phyloP scores from a whole-genome alignment of 345 rosid species.

The Salix purpurea region DNA sequence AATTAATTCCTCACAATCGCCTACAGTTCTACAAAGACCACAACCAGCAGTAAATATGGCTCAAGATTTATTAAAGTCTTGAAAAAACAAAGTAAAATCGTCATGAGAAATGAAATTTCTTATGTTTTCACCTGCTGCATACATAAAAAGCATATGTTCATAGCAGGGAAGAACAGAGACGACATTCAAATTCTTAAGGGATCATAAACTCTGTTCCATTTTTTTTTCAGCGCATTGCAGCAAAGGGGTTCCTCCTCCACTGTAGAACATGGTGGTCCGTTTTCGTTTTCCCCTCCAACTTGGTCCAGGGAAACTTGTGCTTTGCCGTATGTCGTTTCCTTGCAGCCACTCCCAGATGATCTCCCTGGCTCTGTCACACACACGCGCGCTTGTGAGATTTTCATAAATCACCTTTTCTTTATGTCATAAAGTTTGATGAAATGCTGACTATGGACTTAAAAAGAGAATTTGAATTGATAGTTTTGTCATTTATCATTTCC shows the following conservation, averaged over 20 bases:
- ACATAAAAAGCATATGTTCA: not conserved
- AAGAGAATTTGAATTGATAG: not conserved
- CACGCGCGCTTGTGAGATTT: not conserved
- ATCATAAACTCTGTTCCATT: not conserved
- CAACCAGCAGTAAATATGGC: too few species aligned
- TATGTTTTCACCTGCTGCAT: conserved; percentile 10
- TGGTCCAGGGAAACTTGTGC: conserved; percentile 58
- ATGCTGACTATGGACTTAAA: not conserved
- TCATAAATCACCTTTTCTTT: not conserved
- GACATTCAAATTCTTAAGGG: not conserved
- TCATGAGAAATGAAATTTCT: not conserved
- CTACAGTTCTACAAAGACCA: too few species aligned
- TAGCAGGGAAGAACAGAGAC: not conserved
- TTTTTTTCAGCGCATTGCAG: conserved; percentile 31
- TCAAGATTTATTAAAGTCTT: too few species aligned
- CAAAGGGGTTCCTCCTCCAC: conserved; percentile 58
- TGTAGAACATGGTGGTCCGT: conserved; percentile 28
- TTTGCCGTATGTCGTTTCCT: conserved; percentile 54
- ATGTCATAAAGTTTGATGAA: not conserved
- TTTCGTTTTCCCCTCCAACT: conserved; percentile 29
- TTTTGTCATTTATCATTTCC: not conserved
- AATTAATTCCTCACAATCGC: too few species aligned
- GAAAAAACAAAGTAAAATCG: not conserved
- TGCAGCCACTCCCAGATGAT: conserved; percentile 48
- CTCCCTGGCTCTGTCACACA: conserved; percentile 37